Conservation (phyloP, 352 stramenopile genomes). For the Phytophthora rubi region DNA sequence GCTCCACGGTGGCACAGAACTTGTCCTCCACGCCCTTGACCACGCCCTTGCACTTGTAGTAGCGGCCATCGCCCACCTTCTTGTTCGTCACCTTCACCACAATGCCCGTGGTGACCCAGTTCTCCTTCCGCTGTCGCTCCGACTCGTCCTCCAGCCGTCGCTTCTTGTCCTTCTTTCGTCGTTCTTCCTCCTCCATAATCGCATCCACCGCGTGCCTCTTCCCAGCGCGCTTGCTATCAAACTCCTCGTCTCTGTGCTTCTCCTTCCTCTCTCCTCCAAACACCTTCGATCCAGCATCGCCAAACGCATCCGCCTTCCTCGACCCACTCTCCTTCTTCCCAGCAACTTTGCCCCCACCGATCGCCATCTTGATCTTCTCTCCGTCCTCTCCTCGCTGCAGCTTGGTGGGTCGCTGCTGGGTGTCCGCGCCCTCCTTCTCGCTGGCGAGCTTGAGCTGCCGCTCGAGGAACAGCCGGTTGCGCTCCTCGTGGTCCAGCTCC, state of each 20-base stretch:
- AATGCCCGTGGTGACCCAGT: conserved; percentile 93
- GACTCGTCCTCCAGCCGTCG: conserved; percentile 49
- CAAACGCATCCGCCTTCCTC: conserved; percentile 6
- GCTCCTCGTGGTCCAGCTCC: conserved; percentile 92
- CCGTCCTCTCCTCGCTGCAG: conserved; percentile 54
- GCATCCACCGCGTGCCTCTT: conserved; percentile 48
- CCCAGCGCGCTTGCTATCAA: background rate
- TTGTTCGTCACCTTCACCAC: conserved; percentile 96
- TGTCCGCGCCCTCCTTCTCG: conserved; percentile 29
- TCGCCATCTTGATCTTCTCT: conserved; percentile 53
- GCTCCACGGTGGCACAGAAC: conserved; percentile 83
- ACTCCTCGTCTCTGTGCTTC: background rate
- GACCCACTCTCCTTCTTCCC: conserved; percentile 33
- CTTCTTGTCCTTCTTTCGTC: conserved; percentile 43
- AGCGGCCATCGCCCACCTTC: conserved; percentile 85
- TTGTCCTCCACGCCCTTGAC: conserved; percentile 81
- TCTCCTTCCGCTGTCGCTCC: conserved; percentile 67
- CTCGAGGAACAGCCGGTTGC: conserved; percentile 78
- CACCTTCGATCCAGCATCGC: conserved; percentile 3
- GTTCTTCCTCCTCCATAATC: conserved; percentile 72
- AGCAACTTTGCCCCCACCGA: conserved; percentile 26
- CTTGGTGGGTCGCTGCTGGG: conserved; percentile 61
- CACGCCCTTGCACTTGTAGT: conserved; percentile 91
- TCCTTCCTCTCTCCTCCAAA: conserved; percentile 16
- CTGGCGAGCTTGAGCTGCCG: conserved; percentile 75